Conservation (phyloP, 352 stramenopile genomes). For the Phytopythium mirpurense region DNA sequence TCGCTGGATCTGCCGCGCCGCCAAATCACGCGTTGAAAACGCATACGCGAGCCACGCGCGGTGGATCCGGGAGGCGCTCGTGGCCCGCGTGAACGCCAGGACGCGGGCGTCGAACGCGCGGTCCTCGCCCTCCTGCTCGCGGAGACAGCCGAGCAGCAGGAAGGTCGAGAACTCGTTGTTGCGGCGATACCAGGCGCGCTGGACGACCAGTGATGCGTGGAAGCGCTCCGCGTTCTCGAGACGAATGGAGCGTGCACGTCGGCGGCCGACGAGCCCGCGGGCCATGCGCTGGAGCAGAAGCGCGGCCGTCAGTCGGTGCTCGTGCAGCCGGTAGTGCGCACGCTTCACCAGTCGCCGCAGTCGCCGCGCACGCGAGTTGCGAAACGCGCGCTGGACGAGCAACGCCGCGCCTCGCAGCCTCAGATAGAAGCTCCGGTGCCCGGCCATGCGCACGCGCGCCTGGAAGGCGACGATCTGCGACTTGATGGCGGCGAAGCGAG, state of each 20-base stretch:
- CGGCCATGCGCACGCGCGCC: slow-evolving; percentile 42
- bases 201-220: slow-evolving; percentile 58
- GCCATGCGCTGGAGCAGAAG: slow-evolving; percentile 48
- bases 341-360: slow-evolving; percentile 54
- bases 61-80: slow-evolving; percentile 30
- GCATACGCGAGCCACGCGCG: slow-evolving; percentile 30
- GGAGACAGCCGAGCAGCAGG: slow-evolving; percentile 69
- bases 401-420: slow-evolving; percentile 33
- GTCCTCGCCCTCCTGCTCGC: slow-evolving; percentile 66
- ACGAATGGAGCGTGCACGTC: slow-evolving; percentile 18
- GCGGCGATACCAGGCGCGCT: slow-evolving; percentile 73
- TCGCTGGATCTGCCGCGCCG: slow-evolving; percentile 43
- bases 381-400: slow-evolving; percentile 59
- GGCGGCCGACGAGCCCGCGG: slow-evolving; percentile 49
- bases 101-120: slow-evolving; percentile 34
- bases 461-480: slow-evolving; percentile 52
- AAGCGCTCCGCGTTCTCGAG: slow-evolving; percentile 34
- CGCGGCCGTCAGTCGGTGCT: slow-evolving; percentile 34
- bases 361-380: slow-evolving; percentile 34
- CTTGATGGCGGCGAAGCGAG: slow-evolving; percentile 21
- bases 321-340: slow-evolving; percentile 38
- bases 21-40: slow-evolving; percentile 13
- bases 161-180: slow-evolving; percentile 86
- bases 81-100: slow-evolving; percentile 24
- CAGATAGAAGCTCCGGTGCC: slow-evolving; percentile 34